phyloP scores from a whole-genome alignment of 148 eudicot genomes.

The Amaranthus hypochondriacus region DNA sequence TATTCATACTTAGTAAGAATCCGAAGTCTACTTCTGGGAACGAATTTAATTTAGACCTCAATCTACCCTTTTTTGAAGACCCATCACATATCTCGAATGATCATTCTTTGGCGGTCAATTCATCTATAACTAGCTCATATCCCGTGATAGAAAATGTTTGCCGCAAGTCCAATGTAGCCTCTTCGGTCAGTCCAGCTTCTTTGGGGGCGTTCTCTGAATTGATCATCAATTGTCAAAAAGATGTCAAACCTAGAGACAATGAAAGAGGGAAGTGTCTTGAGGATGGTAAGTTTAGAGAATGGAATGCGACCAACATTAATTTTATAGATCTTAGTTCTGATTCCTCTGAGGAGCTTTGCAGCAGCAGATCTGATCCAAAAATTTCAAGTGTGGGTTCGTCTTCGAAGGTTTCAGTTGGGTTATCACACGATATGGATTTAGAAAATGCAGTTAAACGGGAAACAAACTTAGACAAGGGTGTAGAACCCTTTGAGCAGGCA shows the following conservation, averaged over 20 bases:
- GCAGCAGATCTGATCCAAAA: slow-evolving; percentile 16
- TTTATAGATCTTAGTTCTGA: slow-evolving; percentile 33
- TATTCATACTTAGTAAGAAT: slow-evolving; percentile 8
- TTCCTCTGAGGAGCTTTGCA: slow-evolving; percentile 24
- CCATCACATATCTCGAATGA: slow-evolving; percentile 25
- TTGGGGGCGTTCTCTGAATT: slow-evolving; percentile 8
- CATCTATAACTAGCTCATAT: slow-evolving; percentile 23
- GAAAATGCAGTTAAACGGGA: slow-evolving; percentile 15
- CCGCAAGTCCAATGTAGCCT: slow-evolving; percentile 6
- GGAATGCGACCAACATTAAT: slow-evolving; percentile 12
- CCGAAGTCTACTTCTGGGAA: slow-evolving; percentile 13
- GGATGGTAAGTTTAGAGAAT: slow-evolving; percentile 8
- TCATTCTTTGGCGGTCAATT: slow-evolving; percentile 18
- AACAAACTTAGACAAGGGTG: slow-evolving; percentile 2
- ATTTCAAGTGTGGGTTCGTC: slow-evolving; percentile 12
- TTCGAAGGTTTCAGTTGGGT: neutral
- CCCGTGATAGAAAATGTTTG: slow-evolving; percentile 15
- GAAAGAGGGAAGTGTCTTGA: neutral
- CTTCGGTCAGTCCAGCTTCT: slow-evolving; percentile 15
- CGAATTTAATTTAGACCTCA: slow-evolving; percentile 44
- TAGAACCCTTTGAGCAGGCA: slow-evolving; percentile 15
- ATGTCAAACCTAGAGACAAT: slow-evolving; percentile 7
- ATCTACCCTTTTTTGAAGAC: slow-evolving; percentile 37
- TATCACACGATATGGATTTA: slow-evolving; percentile 16
- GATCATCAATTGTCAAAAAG: slow-evolving; percentile 10